Evolutionary conservation across 2,329 filamentous ascomycete species (phyloP), one percentile per base, ranked within the genome.

Genomic region (Magnaporthiopsis incrustans): DNA sequence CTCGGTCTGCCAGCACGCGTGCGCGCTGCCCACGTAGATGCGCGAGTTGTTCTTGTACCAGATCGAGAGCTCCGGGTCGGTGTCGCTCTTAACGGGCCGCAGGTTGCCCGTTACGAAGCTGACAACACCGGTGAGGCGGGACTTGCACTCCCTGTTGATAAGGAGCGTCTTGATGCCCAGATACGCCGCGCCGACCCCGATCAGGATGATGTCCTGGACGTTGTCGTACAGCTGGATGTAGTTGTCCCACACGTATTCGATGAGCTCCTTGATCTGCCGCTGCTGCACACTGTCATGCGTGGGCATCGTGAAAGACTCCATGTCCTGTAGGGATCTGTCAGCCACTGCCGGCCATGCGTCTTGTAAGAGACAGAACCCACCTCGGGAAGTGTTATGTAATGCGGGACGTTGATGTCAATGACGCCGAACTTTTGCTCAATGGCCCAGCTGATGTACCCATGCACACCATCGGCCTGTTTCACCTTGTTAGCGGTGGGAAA

Each of bases 231-330:
- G 81, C 79, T 97, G 91, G 26, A 99, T 86, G 72, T 97, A 97
- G 72, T 99, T 99, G 70, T 97, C 93, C 95, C 95, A 99, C 18
- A 99, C 79, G 71, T 97, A 98, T 66, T 84, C 87, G 5, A 94
- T 86, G 14, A 97, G 79, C 66, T 94, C 88, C 67, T 89, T 86
- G 0, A 85, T 87, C 74, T 85, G 84, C 64, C 81, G 79, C 67
- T 89, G 82, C 10, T 86, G 72, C 1, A 30, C 75, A 76, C 62
- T 74, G 76, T 83, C 83, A 35, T 76, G 76, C 33, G 77, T 73
- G 2, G 74, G 71, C 0, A 80, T 77, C 2, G 77, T 81, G 66
- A 77, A 81, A 1, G 81, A 71, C 50, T 85, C 81, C 15, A 75
- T 75, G 65, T 85, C 82, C 75, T 81, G 61, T 15, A 15, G n/a